Evolutionary conservation across 345 rosid species (phyloP).

Genomic region (Euphorbia lathyris): DNA sequence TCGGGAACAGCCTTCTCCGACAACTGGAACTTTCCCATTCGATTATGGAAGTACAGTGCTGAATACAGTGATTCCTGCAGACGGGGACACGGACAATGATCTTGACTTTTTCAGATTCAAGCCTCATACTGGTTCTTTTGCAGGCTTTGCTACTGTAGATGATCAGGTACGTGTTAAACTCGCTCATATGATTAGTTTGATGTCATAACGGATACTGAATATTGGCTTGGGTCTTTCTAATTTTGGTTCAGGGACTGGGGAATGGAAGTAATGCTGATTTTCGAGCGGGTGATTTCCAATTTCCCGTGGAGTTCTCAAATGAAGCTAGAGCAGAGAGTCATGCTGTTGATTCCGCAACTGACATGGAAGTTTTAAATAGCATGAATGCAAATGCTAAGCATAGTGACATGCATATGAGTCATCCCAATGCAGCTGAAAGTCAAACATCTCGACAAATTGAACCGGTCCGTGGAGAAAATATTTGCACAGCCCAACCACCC

Average conservation of each 20-base stretch:
- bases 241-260: slow-evolving; percentile 18
- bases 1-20: slow-evolving; percentile 63
- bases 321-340: slow-evolving; percentile 24
- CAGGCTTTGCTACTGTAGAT: slow-evolving; percentile 23
- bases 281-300: slow-evolving; percentile 35
- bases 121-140: slow-evolving; percentile 21
- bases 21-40: slow-evolving; percentile 68
- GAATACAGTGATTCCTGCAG: slow-evolving; percentile 16
- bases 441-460: slow-evolving; percentile 30
- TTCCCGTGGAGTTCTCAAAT: slow-evolving; percentile 28
- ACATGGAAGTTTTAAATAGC: slow-evolving; percentile 20
- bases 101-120: slow-evolving; percentile 27
- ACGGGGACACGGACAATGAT: slow-evolving; percentile 15
- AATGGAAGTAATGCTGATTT: slow-evolving; percentile 28
- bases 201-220: not conserved
- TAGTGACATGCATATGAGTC: slow-evolving; percentile 24
- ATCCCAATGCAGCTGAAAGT: slow-evolving; percentile 22
- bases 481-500: slow-evolving; percentile 5
- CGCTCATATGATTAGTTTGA: not conserved
- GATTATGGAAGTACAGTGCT: slow-evolving; percentile 27
- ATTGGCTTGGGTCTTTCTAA: not conserved
- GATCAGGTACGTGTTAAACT: slow-evolving; percentile 33
- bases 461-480: slow-evolving; percentile 25
- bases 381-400: slow-evolving; percentile 18
- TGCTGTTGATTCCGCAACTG: slow-evolving; percentile 22